Evolutionary conservation across 805 yeast species (phyloP).

Genomic region (Candida odintsovae): DNA sequence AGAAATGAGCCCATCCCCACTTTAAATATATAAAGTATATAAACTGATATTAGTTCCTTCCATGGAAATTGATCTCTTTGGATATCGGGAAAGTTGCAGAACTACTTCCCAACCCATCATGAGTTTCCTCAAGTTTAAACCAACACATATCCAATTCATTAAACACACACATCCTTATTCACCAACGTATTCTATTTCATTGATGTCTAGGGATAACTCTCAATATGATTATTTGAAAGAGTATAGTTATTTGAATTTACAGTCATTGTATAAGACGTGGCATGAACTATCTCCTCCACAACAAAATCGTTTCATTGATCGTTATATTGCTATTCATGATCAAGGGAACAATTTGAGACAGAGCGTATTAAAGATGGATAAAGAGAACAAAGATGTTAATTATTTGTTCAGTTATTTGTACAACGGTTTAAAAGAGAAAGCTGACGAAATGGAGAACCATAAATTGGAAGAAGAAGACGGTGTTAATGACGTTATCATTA

Average conservation of each 20-base stretch:
- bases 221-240: conserved; percentile 5
- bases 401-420: conserved; percentile 10
- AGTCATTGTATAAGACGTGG: conserved; percentile 10
- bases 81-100: too few species aligned
- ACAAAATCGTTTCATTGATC: conserved; percentile 7
- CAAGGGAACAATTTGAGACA: conserved; percentile 2
- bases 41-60: not conserved
- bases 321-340: conserved; percentile 6
- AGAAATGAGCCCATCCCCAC: not conserved
- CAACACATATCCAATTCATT: not conserved
- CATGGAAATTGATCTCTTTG: too few species aligned
- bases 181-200: not conserved
- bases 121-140: not conserved
- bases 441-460: conserved; percentile 4
- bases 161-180: not conserved
- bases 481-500: conserved; percentile 1
- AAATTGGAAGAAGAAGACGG: not conserved
- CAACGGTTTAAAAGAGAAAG: conserved; percentile 6
- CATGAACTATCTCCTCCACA: conserved; percentile 7
- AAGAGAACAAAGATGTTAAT: conserved; percentile 11
- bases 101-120: too few species aligned
- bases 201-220: not conserved
- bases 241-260: conserved; percentile 8
- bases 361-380: conserved; percentile 3
- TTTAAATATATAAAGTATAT: not conserved